Percentiles rank a stretch among this genome's conserved stretches.
Conservation (phyloP, 2,329 filamentous ascomycete species). For the Aspergillus alliaceus region DNA sequence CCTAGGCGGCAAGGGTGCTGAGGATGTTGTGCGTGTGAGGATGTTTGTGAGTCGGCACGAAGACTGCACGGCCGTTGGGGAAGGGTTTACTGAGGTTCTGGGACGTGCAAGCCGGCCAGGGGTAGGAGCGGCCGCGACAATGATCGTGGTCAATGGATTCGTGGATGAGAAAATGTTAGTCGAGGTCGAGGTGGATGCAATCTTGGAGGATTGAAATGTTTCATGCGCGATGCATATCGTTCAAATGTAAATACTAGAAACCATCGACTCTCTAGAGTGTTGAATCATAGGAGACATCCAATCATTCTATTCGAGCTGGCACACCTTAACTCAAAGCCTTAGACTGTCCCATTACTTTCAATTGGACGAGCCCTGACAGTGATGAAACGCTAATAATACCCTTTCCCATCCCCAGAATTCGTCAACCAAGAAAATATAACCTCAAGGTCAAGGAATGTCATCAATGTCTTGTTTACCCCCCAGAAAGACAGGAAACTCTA, state of each 20-base stretch:
- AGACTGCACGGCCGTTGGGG: slow-evolving; percentile 29
- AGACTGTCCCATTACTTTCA: neutral
- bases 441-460: neutral
- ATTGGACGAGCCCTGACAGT: neutral
- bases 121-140: slow-evolving; percentile 35
- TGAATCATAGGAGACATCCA: too few species aligned
- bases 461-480: neutral
- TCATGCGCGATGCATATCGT: neutral
- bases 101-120: slow-evolving; percentile 23
- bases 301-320: neutral
- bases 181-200: slow-evolving; percentile 42
- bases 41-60: slow-evolving; percentile 35
- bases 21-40: slow-evolving; percentile 35
- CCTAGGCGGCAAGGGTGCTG: slow-evolving; percentile 30
- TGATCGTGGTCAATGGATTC: slow-evolving; percentile 41
- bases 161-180: slow-evolving; percentile 39
- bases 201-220: slow-evolving; percentile 15
- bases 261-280: too few species aligned
- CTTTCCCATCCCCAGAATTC: neutral
- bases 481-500: neutral
- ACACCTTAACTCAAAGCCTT: too few species aligned
- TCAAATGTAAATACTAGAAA: neutral
- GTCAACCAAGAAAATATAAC: neutral
- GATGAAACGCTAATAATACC: neutral
- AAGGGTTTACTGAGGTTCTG: slow-evolving; percentile 30